Base-by-base conservation (phyloP, 805 yeast species). In the Kodamaea laetipori region DNA sequence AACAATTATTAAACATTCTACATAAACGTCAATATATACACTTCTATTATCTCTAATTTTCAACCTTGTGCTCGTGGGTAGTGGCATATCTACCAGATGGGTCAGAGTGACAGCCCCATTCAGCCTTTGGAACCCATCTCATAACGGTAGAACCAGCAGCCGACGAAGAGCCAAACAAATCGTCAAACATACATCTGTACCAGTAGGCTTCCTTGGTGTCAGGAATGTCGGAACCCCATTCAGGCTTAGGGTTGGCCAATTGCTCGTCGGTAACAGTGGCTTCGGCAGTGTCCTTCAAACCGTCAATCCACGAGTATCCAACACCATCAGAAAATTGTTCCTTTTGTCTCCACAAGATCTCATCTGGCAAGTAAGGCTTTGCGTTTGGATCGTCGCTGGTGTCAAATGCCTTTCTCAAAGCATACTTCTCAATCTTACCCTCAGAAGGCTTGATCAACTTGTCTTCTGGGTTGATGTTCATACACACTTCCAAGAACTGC, bases 111-210 rank as follows among this genome's bases (percentile, higher is more conserved):
- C 99, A 94, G 55, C 99, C 99, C 99, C 99, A 94, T 69, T 94
- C 99, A 51, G 98, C 98, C 79, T 94, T 94, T 66, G 99, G 99
- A 70, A 94, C 73, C 99, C 99, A 94, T 79, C 99, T 86, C 97
- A 88, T 90, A 48, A 94, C 99, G 13, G 99, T 94, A 31, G 82
- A 73, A 47, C 96, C 97, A 52, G 95, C 99, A 53, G 97, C 94
- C 69, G 82, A 77, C 58, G 84, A 82, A 49, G 90, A 86, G 40
- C 60, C 53, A 86, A 90, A 94, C 58, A 88, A 71, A 60, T 86
- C 95, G 70, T 94, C 99, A 60, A 94, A 94, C 78, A 90, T 87
- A 64, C 85, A 78, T 80, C 99, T 85, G 81, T 94, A 94, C 95
- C 96, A 94, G 81, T 90, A 94, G 36, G 99, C 98, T 77, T 94